Conservation (phyloP, 1,139 yeast genomes). For the Yamadazyma sp. region DNA sequence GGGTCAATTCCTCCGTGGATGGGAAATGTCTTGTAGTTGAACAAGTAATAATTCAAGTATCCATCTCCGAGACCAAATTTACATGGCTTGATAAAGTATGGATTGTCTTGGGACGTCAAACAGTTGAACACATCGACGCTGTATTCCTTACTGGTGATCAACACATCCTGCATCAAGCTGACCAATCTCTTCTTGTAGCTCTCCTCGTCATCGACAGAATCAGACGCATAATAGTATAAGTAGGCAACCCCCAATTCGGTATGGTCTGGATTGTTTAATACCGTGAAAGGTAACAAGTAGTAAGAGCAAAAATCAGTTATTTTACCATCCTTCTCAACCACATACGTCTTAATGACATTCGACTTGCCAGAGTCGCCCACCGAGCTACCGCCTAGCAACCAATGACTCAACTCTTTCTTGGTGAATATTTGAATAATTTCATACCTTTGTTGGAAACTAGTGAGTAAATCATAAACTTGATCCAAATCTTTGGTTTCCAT, state of each 20-base stretch:
- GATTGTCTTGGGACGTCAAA: conserved; percentile 85
- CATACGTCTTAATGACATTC: conserved; percentile 73
- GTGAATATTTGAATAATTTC: conserved; percentile 71
- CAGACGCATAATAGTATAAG: conserved; percentile 85
- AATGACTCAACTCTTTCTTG: conserved; percentile 74
- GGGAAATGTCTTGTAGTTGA: conserved; percentile 83
- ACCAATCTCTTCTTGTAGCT: conserved; percentile 58
- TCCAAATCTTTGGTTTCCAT: conserved; percentile 64
- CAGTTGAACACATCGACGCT: conserved; percentile 93
- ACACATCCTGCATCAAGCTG: conserved; percentile 68
- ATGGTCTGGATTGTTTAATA: conserved; percentile 66
- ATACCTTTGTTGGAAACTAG: conserved; percentile 62
- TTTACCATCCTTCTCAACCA: conserved; percentile 72
- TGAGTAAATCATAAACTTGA: conserved; percentile 58
- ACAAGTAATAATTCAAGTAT: conserved; percentile 80
- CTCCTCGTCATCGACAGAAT: conserved; percentile 39
- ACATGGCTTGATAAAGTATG: conserved; percentile 73
- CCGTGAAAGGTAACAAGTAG: conserved; percentile 85
- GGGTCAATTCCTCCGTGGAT: conserved; percentile 75
- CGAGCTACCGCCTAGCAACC: conserved; percentile 62
- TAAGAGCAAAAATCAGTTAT: conserved; percentile 89
- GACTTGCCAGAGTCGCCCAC: conserved; percentile 19
- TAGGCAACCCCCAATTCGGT: conserved; percentile 82
- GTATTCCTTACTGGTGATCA: conserved; percentile 66
- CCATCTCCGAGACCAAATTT: conserved; percentile 97